Base-by-base conservation (phyloP, 306 rosid genomes). In the Quercus suber region DNA sequence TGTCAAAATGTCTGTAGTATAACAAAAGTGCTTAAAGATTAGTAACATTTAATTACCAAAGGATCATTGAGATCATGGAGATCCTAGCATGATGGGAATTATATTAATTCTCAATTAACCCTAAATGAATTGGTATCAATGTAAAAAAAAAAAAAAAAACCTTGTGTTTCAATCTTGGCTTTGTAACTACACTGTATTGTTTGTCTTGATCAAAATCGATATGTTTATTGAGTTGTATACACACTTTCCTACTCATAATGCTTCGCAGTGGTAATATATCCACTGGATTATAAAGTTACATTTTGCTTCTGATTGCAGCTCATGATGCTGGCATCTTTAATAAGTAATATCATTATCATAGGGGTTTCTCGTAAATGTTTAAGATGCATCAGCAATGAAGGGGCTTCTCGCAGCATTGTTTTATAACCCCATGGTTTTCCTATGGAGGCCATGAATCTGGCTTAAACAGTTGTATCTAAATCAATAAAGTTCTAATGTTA, bases 201-300 rank as follows among this genome's bases (percentile, higher is more conserved):
- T 25, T 11, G 5, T 45, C 18, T 65, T 20, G 59, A 25, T 28
- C 2, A 8, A 11, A 20, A 56, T 57, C 0, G 4, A 17, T 31
- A 18, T 18, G n/a, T 31, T 41, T 64, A 33, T 15, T 64, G 12
- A 64, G 45, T 30, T 45, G 59, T 81, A 65, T 75, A 33, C 74
- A 17, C 59, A 55, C 71, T 60, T 83, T 78, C 69, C 82, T 13
- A 74, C 56, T 71, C 63, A 14, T 71, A 52, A 73, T 23, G 19
- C 35, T 59, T 75, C 28, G 72, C 60, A 74, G 25, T 60, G 55
- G 76, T 58, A 59, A 68, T 37, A 14, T 78, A 14, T 78, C 25
- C 45, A 5, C 64, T 67, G 4, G 49, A 71, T 65, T 31, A 21
- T 76, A 59, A 19, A 6, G 13, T 57, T 41, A 61, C 1, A 12